phyloP scores from a whole-genome alignment of 192 early-diverging fungal species.

The Oehlia diaphana region DNA sequence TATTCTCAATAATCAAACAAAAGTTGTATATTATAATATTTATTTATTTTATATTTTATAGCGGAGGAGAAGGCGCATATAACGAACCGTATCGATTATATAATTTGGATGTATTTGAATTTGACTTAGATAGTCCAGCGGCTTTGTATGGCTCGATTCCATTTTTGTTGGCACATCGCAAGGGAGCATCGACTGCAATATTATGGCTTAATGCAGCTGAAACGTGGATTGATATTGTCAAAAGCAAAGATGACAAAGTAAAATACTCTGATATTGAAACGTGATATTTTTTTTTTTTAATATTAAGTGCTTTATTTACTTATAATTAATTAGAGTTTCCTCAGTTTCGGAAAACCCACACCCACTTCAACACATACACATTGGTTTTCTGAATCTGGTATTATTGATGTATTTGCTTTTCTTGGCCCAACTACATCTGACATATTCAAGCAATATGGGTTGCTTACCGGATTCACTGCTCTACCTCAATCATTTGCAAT shows the following conservation, averaged over 20 bases:
- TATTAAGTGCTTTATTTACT: background rate
- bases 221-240: constrained; percentile 97
- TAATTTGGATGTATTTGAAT: constrained; percentile 99
- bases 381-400: constrained; percentile 92
- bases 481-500: constrained; percentile 89
- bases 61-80: constrained; percentile 69
- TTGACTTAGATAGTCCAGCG: constrained; percentile 93
- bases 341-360: constrained; percentile 34
- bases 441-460: constrained; percentile 71
- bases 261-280: background rate
- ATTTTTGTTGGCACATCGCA: constrained; percentile 88
- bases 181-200: constrained; percentile 71
- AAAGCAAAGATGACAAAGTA: constrained; percentile 46
- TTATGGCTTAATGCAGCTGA: constrained; percentile 96
- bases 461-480: constrained; percentile 76
- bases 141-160: constrained; percentile 95
- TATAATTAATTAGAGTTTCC: constrained; percentile 12
- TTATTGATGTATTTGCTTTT: constrained; percentile 88
- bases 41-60: constrained; percentile 23
- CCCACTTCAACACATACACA: constrained; percentile 68
- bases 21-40: background rate
- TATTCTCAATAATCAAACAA: background rate
- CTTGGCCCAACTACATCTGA: constrained; percentile 67
- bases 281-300: background rate
- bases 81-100: constrained; percentile 94